Evolutionary conservation across 176 grass and related monocot species (phyloP), one percentile per base, ranked within the genome.

Genomic region (Chrysopogon serrulatus): DNA sequence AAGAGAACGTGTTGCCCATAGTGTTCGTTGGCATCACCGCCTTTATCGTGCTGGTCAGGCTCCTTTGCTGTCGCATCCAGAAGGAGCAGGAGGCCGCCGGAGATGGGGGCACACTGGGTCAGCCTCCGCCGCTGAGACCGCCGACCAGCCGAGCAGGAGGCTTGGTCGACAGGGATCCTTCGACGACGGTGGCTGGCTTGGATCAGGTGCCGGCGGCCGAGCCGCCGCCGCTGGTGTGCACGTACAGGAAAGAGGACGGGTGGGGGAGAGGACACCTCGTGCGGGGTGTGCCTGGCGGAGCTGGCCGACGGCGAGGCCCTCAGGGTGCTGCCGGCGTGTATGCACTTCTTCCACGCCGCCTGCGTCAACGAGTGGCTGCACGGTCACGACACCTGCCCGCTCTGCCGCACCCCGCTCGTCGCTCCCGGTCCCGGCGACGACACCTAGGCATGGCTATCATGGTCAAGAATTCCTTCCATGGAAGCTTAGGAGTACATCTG

Each of bases 321-420:
- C 41, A 65, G 64, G 63, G 32, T 82, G 63, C 77, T 82, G 49
- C 69, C 40, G 26, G 39, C 10, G 40, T 90, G 83, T 63, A 56
- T 35, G 73, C 88, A 90, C 66, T 82, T 51, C 51, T 86, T 86
- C 83, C 88, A 90, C 19, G 21, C 66, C 2, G 34, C 71, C 12
- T 90, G 88, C 73, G 68, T 90, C 10, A 79, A 56, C 45, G 54
- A 82, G 73, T 86, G 88, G 88, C 79, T 90, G 44, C 74, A 36
- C 34, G 31, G 23, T 28, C 73, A 61, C 63, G 3, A 57, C 8
- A 90, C 54, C 36, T 90, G 88, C 59, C 88, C 83, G 6, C 34
- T 90, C 59, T 86, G 88, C 66, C 79, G 88, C 18, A 44, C 83
- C 8, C 57, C 39, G 27, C 15, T 19, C 2, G 8, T 11, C 43